Percentiles rank a stretch among this genome's conserved stretches.
phyloP scores from a whole-genome alignment of 2,329 filamentous ascomycete species.

The Colletotrichum endophyticum region DNA sequence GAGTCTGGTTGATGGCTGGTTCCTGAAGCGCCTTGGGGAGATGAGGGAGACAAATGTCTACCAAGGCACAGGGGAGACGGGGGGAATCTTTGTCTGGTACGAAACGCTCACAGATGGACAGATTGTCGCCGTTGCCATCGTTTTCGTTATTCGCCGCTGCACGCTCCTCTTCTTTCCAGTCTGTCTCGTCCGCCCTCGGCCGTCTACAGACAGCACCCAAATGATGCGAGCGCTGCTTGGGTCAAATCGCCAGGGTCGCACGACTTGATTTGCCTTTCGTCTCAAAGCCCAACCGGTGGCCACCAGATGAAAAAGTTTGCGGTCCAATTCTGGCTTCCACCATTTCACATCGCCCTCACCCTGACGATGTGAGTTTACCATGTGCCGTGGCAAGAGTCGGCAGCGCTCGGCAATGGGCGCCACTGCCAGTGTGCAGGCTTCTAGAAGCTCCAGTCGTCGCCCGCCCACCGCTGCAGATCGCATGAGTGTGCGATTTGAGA shows the following conservation, averaged over 20 bases:
- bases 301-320: background rate
- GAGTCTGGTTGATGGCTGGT: background rate
- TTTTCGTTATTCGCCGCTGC: constrained; percentile 1
- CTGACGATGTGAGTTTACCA: background rate
- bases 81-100: background rate
- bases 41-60: background rate
- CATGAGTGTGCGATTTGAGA: background rate
- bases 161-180: background rate
- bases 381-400: background rate
- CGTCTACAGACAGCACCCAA: background rate
- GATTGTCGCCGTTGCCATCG: background rate
- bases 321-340: background rate
- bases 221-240: background rate
- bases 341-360: background rate
- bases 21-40: background rate
- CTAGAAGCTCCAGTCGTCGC: background rate
- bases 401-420: background rate
- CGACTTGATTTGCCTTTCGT: background rate
- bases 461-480: background rate
- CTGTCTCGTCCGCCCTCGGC: background rate
- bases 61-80: background rate
- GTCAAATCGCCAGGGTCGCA: background rate
- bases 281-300: background rate
- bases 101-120: background rate
- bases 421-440: background rate